A percentile compares a stretch with the other conserved stretches of the same genome.
Conservation (phyloP, 2,329 filamentous ascomycete genomes). For the Aspergillus persii region DNA sequence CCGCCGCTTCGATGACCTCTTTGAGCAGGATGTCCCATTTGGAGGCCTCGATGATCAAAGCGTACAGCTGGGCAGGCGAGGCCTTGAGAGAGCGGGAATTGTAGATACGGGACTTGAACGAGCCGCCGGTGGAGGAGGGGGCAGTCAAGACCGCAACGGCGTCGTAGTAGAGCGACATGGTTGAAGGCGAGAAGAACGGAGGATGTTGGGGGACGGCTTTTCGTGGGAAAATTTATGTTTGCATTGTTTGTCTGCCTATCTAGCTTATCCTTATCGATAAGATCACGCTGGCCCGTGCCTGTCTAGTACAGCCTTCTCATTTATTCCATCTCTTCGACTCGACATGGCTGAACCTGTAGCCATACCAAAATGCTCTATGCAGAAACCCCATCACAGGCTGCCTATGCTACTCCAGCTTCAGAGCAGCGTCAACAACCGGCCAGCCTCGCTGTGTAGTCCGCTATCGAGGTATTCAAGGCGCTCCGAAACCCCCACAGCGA, state of each 20-base stretch:
- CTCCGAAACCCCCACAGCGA: too few relatives aligned
- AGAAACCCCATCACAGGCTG: too few relatives aligned
- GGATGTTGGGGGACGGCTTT: constrained; percentile 6
- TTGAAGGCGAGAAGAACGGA: background rate
- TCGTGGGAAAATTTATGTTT: constrained; percentile 16
- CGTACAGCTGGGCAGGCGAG: constrained; percentile 78
- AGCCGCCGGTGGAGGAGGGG: constrained; percentile 67
- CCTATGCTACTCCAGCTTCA: too few relatives aligned
- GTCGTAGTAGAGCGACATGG: constrained; percentile 95
- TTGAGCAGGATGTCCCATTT: constrained; percentile 89
- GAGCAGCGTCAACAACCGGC: too few relatives aligned
- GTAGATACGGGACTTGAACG: constrained; percentile 83
- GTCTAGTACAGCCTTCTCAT: too few relatives aligned
- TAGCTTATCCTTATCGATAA: background rate
- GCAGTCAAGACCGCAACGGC: constrained; percentile 71
- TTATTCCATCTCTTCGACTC: too few relatives aligned
- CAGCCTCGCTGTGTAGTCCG: too few relatives aligned
- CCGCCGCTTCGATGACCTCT: constrained; percentile 82
- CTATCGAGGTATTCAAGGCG: too few relatives aligned
- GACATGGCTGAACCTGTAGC: too few relatives aligned
- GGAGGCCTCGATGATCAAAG: constrained; percentile 77
- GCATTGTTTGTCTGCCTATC: constrained; percentile 24
- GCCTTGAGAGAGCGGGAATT: constrained; percentile 71
- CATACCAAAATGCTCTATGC: too few relatives aligned
- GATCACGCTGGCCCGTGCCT: too few relatives aligned